Conservation (phyloP, 2,329 filamentous ascomycete genomes). For the Phialemonium atrogriseum region DNA sequence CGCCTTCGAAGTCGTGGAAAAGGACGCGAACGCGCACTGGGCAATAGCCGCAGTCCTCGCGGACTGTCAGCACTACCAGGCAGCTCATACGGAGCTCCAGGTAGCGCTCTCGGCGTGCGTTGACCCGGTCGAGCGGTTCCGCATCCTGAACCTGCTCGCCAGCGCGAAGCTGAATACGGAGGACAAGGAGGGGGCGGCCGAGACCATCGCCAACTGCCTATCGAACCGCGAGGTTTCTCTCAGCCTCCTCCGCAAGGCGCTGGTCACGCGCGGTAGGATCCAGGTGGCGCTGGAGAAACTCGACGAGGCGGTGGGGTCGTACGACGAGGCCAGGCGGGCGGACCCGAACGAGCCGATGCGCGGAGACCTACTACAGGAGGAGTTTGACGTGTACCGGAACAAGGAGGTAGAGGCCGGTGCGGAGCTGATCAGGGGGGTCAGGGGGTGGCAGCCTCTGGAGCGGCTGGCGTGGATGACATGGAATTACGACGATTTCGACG, state of each 20-base stretch:
- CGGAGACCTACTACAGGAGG: conserved; percentile 1
- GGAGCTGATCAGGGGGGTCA: conserved; percentile 1
- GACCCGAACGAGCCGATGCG: conserved; percentile 1
- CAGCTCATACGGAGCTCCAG: not conserved
- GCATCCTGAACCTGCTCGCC: not conserved
- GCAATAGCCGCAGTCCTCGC: not conserved
- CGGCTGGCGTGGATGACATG: conserved; percentile 4
- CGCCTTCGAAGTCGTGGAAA: not conserved
- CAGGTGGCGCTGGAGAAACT: not conserved
- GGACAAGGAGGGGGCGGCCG: not conserved
- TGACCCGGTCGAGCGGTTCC: not conserved
- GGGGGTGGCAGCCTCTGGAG: conserved; percentile 3
- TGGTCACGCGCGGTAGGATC: not conserved
- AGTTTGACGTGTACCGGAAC: conserved; percentile 2
- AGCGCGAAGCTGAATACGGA: not conserved
- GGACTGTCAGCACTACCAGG: not conserved
- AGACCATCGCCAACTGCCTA: not conserved
- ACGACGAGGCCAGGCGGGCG: conserved; percentile 2
- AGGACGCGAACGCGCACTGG: not conserved
- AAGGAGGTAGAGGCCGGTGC: conserved; percentile 1
- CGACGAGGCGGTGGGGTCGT: conserved; percentile 3
- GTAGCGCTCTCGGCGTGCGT: not conserved
- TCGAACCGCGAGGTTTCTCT: not conserved
- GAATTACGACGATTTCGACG: not conserved
- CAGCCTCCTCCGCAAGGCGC: not conserved